phyloP scores from a whole-genome alignment of 495 filamentous ascomycete species.

The Hypoxylon lienhwacheense region DNA sequence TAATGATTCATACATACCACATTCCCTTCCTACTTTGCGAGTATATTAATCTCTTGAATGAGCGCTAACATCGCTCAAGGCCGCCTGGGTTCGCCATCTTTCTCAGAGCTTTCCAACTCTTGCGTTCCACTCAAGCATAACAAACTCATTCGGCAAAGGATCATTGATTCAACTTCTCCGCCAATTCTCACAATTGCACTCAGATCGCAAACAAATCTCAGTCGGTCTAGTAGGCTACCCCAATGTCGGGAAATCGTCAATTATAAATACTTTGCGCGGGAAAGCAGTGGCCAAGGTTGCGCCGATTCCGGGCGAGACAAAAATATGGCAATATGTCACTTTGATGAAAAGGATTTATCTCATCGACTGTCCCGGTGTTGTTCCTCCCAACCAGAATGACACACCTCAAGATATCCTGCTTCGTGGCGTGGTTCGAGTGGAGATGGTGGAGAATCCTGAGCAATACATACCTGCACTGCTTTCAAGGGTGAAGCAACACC shows the following conservation, averaged over 20 bases:
- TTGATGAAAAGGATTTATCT: conserved; percentile 96
- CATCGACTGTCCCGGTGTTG: conserved; percentile 95
- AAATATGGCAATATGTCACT: conserved; percentile 97
- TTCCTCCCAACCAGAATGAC: conserved; percentile 81
- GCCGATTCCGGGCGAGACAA: conserved; percentile 95
- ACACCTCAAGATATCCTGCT: conserved; percentile 87
- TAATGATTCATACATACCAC: conserved; percentile 91
- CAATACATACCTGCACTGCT: conserved; percentile 91
- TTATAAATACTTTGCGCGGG: conserved; percentile 88
- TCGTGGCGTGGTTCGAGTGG: conserved; percentile 86
- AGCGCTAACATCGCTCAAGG: conserved; percentile 54
- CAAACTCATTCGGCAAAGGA: conserved; percentile 87
- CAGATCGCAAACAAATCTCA: conserved; percentile 87
- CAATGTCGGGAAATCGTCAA: conserved; percentile 86
- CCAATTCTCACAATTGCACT: conserved; percentile 92
- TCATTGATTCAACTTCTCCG: conserved; percentile 73
- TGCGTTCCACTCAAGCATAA: conserved; percentile 89
- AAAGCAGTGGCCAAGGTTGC: conserved; percentile 94
- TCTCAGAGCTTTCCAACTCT: conserved; percentile 89
- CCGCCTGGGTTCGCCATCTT: conserved; percentile 77
- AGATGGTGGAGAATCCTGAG: conserved; percentile 92
- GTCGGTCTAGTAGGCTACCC: conserved; percentile 86
- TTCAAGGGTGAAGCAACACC: conserved; percentile 74
- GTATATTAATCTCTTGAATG: background rate
- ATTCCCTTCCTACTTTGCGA: conserved; percentile 9